Evolutionary conservation across 2,329 filamentous ascomycete genomes (phyloP).

Genomic region (Seiridium unicorne): DNA sequence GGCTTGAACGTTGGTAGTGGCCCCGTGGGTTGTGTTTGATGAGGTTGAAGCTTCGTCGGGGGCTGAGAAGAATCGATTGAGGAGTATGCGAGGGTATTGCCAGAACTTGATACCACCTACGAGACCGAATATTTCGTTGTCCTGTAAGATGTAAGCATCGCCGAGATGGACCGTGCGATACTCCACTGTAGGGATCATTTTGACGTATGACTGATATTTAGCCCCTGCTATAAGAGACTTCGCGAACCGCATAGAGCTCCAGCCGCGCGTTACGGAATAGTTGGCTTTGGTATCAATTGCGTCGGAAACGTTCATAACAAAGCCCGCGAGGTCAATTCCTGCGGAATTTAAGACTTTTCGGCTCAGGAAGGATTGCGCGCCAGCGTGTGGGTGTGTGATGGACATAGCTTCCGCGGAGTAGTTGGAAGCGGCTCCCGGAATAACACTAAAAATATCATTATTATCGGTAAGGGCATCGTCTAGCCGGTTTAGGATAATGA

Average conservation of each 20-base stretch:
- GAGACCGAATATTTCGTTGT: slow-evolving; percentile 29
- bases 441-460: slow-evolving; percentile 26
- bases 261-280: slow-evolving; percentile 37
- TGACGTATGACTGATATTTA: slow-evolving; percentile 34
- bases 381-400: slow-evolving; percentile 69
- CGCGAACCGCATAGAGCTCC: slow-evolving; percentile 30
- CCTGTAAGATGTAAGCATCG: slow-evolving; percentile 34
- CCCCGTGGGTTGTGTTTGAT: no score
- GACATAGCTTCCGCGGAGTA: slow-evolving; percentile 69
- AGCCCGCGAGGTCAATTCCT: slow-evolving; percentile 49
- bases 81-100: slow-evolving; percentile 31
- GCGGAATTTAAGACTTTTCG: slow-evolving; percentile 55
- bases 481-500: slow-evolving; percentile 20
- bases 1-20: neutral
- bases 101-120: slow-evolving; percentile 34
- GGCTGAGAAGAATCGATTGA: slow-evolving; percentile 37
- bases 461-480: slow-evolving; percentile 15
- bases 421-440: slow-evolving; percentile 61
- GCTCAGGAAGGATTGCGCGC: slow-evolving; percentile 60
- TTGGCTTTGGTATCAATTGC: slow-evolving; percentile 27
- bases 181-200: slow-evolving; percentile 32
- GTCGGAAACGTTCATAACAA: slow-evolving; percentile 38
- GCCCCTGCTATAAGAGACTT: slow-evolving; percentile 26
- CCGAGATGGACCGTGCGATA: slow-evolving; percentile 26
- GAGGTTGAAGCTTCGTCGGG: slow-evolving; percentile 20